Conservation (phyloP, 495 filamentous ascomycete species). For the Staphylotrichum tortipilum region DNA sequence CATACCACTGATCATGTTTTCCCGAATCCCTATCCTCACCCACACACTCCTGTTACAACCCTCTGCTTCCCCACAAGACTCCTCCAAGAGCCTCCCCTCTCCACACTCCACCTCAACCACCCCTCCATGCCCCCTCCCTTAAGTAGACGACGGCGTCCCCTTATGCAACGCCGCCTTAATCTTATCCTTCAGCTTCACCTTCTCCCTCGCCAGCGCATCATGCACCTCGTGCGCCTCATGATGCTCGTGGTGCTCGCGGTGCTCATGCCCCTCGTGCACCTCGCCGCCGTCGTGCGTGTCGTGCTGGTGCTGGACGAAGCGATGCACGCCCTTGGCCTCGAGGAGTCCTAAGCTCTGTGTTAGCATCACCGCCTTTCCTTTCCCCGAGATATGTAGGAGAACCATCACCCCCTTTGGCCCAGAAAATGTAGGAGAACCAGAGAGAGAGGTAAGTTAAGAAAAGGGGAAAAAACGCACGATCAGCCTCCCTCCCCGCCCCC, state of each 20-base stretch:
- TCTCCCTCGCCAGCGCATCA: constrained; percentile 15
- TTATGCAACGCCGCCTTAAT: constrained; percentile 42
- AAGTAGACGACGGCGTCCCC: constrained; percentile 1
- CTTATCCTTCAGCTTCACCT: constrained; percentile 33
- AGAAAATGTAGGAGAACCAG: not conserved
- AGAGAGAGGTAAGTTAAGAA: not conserved
- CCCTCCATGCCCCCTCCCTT: too few species aligned
- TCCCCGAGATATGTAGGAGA: not conserved
- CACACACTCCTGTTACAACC: too few species aligned
- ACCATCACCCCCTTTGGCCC: too few species aligned
- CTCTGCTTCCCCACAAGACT: too few species aligned
- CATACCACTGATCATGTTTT: too few species aligned
- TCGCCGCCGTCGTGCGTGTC: not conserved
- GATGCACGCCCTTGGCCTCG: constrained; percentile 35
- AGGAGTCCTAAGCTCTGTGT: constrained; percentile 27
- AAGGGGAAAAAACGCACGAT: constrained; percentile 43
- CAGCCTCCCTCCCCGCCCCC: constrained; percentile 56
- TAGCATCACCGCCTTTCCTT: not conserved
- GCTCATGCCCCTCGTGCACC: not conserved
- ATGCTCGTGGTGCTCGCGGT: not conserved
- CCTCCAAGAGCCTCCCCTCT: too few species aligned
- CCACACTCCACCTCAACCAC: too few species aligned
- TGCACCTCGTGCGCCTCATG: not conserved
- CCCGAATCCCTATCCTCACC: too few species aligned
- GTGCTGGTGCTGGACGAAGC: not conserved